A percentile compares a stretch with the other conserved stretches of the same genome.
These are phyloP conservation scores for Aspergillus niger DNA, from an alignment of 2,329 filamentous ascomycete species.

Conservation along the genomic window DNA sequence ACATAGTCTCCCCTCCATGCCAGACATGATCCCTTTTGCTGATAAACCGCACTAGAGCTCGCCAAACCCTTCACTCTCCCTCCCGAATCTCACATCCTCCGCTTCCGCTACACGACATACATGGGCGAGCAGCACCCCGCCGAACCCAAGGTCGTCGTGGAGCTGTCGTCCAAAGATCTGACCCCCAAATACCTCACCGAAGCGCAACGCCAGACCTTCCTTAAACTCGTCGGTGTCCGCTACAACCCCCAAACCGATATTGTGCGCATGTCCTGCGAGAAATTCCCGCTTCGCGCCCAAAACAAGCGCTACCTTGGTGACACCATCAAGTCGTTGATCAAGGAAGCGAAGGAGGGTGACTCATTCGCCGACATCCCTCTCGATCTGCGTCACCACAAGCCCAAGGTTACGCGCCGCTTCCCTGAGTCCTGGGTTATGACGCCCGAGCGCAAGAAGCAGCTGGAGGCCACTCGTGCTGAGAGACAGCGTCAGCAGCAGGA, in stretches of 20 bases:
- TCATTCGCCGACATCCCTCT: constrained; percentile 87
- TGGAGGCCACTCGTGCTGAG: constrained; percentile 62
- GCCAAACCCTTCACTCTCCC: constrained; percentile 80
- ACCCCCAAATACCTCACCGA: constrained; percentile 60
- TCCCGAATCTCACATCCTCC: constrained; percentile 66
- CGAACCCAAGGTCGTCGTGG: constrained; percentile 88
- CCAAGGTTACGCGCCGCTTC: constrained; percentile 69
- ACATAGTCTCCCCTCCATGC: constrained; percentile 4
- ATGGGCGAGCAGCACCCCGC: constrained; percentile 93
- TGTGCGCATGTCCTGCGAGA: constrained; percentile 88
- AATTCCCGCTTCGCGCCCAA: constrained; percentile 83
- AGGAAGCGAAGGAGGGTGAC: constrained; percentile 77
- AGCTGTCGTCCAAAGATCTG: constrained; percentile 77
- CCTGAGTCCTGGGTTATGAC: constrained; percentile 83
- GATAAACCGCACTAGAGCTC: constrained; percentile 62
- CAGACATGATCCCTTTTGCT: not conserved
- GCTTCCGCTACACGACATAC: constrained; percentile 96
- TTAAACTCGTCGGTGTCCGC: constrained; percentile 80
- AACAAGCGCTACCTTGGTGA: constrained; percentile 95
- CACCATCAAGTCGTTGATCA: constrained; percentile 70
- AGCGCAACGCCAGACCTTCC: constrained; percentile 74
- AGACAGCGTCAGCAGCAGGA: constrained; percentile 57
- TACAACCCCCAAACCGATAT: constrained; percentile 83
- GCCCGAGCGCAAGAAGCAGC: constrained; percentile 63
- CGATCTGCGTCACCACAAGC: constrained; percentile 80